Conservation (phyloP, 2,329 filamentous ascomycete species). For the Colletotrichum sp. region DNA sequence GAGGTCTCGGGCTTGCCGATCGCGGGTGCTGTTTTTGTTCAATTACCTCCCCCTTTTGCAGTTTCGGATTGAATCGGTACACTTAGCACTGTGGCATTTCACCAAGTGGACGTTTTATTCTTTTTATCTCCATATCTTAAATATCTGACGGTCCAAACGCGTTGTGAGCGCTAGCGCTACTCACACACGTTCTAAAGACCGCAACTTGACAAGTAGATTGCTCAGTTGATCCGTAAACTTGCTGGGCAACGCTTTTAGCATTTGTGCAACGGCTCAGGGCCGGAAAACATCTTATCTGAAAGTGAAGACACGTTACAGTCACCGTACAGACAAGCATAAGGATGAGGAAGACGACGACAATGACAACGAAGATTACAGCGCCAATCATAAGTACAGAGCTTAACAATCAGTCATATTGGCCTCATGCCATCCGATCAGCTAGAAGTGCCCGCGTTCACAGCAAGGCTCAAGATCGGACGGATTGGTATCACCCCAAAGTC, state of each 20-base stretch:
- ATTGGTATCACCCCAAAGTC: background rate
- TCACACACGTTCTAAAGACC: background rate
- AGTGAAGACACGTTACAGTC: background rate
- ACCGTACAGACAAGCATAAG: background rate
- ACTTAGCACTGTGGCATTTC: background rate
- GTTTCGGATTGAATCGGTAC: background rate
- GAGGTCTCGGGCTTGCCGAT: background rate
- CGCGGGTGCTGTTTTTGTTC: background rate
- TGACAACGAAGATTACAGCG: background rate
- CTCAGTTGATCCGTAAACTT: background rate
- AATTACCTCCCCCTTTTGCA: background rate
- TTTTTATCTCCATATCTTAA: fast-evolving
- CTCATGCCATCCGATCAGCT: background rate
- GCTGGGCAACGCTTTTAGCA: background rate
- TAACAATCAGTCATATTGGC: background rate
- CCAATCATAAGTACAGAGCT: background rate
- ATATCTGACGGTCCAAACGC: fast-evolving
- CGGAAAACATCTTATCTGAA: background rate
- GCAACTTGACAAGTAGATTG: background rate
- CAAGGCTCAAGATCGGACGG: background rate
- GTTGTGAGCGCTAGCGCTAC: background rate
- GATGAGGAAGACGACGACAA: background rate
- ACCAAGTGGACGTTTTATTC: background rate
- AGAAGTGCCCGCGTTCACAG: background rate
- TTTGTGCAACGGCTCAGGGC: fast-evolving